Conservation (phyloP, 2,329 filamentous ascomycete species). For the Lecanicillium sp. region DNA sequence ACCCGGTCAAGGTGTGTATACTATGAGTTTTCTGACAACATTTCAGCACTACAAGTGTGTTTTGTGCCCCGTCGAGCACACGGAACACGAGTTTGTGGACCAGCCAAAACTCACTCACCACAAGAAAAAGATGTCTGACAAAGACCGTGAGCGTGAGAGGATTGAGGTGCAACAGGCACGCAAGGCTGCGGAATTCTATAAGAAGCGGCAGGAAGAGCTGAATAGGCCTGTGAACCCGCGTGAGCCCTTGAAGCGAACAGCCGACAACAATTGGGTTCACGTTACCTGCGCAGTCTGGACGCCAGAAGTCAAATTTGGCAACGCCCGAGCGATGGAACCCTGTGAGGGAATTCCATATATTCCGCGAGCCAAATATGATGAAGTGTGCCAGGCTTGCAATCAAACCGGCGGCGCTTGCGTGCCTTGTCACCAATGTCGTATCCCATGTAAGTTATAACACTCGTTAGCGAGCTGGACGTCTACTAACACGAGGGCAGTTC, state of each 20-base stretch:
- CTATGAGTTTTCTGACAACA: constrained; percentile 17
- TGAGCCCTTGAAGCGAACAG: constrained; percentile 86
- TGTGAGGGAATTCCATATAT: constrained; percentile 88
- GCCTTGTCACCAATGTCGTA: constrained; percentile 66
- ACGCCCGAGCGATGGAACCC: constrained; percentile 70
- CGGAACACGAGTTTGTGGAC: constrained; percentile 76
- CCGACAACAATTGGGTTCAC: constrained; percentile 97
- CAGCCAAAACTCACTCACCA: constrained; percentile 41
- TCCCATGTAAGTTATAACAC: constrained; percentile 18
- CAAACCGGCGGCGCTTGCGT: constrained; percentile 69
- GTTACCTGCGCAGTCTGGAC: constrained; percentile 89
- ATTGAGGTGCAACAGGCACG: constrained; percentile 76
- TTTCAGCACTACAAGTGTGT: constrained; percentile 79
- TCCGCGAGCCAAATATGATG: constrained; percentile 61
- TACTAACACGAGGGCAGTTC: constrained; percentile 33
- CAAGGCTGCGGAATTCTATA: constrained; percentile 73
- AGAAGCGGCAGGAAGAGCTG: constrained; percentile 71
- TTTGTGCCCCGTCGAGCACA: constrained; percentile 76
- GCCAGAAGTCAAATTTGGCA: constrained; percentile 86
- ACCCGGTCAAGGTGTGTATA: background rate
- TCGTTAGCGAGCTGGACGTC: no score
- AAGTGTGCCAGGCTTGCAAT: constrained; percentile 79
- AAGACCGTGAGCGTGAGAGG: constrained; percentile 82
- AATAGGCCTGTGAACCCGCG: constrained; percentile 77
- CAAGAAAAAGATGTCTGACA: constrained; percentile 85